Evolutionary conservation across 129 eudicot species (phyloP), one percentile per base, ranked within the genome.

Genomic region (Helichrysum umbraculigerum): DNA sequence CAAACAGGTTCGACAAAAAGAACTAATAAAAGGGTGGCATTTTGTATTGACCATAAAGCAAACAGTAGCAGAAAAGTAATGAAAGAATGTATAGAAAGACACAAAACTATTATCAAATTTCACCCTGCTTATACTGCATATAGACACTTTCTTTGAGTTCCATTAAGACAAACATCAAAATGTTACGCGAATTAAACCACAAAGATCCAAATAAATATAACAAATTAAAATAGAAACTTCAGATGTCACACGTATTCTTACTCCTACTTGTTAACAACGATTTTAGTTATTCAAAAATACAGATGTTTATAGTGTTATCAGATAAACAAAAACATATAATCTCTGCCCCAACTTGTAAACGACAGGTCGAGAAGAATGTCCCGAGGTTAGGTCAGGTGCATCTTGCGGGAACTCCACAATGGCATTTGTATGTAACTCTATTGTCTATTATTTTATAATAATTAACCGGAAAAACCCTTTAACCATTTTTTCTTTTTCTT

Each of bases 111-210:
- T 8, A 42, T 74, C 28, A 0, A 74, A 37, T 4, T 37, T 37
- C 56, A 60, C 68, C 62, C 44, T 25, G 56, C 33, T 71, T 71
- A 66, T 29, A 54, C 20, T 72, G 33, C 33, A 17, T 51, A 32
- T n/a, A 4, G 15, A 70, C 17, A 28, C 50, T 39, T 19, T 68
- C 15, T 35, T 35, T 39, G 72, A 56, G 6, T 71, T 52, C n/a
- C 47, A 71, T 51, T 51, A 17, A 33, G 30, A 35, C 47, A 39
- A 9, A 5, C 41, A 41, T 4, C 19, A 29, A 39, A 3, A 51
- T 28, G 63, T 30, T 65, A 14, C 21, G 3, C 1, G 14, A 28
- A 75, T 30, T 19, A 47, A 64, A 63, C 71, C 62, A 44, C 71
- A 60, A 32, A 75, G 17, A 75, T 47, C 59, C 5, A 30, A 16